Percentiles rank a stretch among this genome's conserved stretches.
These are phyloP conservation scores for Pseudocercospora ulei DNA, from an alignment of 2,329 filamentous ascomycete species.

Conservation along the genomic window DNA sequence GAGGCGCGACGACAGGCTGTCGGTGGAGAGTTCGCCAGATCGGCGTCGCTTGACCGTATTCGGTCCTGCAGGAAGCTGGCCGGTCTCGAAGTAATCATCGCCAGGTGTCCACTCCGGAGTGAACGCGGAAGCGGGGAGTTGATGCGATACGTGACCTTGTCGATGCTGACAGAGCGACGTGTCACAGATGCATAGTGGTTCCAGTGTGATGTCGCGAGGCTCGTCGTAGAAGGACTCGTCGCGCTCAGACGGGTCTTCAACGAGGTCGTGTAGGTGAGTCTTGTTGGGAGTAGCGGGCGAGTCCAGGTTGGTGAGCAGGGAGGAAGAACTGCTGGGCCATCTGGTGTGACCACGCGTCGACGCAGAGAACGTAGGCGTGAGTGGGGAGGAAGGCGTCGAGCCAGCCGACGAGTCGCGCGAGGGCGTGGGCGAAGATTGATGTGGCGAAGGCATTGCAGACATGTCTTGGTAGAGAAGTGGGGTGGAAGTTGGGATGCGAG, in stretches of 20 bases:
- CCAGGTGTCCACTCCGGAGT: constrained; percentile 30
- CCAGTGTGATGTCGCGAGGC: constrained; percentile 27
- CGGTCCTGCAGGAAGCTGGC: constrained; percentile 46
- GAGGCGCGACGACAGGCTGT: constrained; percentile 55
- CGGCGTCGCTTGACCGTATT: constrained; percentile 47
- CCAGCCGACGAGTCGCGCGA: constrained; percentile 33
- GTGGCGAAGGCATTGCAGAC: constrained; percentile 23
- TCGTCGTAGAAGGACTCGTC: constrained; percentile 49
- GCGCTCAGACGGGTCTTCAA: constrained; percentile 68
- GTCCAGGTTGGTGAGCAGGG: constrained; percentile 56
- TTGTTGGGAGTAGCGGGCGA: constrained; percentile 43
- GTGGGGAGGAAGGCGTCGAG: constrained; percentile 59
- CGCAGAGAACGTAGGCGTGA: constrained; percentile 63
- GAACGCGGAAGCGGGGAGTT: constrained; percentile 5
- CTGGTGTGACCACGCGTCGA: constrained; percentile 52
- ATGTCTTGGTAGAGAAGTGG: constrained; percentile 20
- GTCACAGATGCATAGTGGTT: constrained; percentile 60
- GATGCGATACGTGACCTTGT: constrained; percentile 12
- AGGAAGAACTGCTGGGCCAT: constrained; percentile 68
- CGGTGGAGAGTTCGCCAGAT: constrained; percentile 51
- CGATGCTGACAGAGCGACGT: constrained; percentile 51
- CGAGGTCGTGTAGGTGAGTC: constrained; percentile 68
- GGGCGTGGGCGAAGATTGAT: constrained; percentile 26
- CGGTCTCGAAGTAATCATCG: constrained; percentile 52
- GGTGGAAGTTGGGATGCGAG: constrained; percentile 22